phyloP scores from a whole-genome alignment of 1,284 basidiomycete species.

The Heterobasidion parviporum region DNA sequence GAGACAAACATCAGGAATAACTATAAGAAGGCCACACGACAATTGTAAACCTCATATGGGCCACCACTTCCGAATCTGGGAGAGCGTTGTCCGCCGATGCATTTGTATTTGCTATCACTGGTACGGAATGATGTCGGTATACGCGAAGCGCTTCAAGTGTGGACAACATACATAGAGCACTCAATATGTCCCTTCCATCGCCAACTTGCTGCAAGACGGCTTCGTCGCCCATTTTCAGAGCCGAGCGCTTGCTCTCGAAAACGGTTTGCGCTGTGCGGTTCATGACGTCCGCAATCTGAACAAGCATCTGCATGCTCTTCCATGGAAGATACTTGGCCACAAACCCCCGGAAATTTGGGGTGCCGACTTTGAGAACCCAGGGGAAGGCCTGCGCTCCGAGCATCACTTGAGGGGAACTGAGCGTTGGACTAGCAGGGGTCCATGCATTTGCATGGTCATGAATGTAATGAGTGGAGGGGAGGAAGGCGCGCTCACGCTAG shows the following conservation, averaged over 20 bases:
- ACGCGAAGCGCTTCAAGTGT: no score
- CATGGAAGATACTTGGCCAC: slow-evolving; percentile 26
- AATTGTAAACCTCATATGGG: slow-evolving; percentile 8
- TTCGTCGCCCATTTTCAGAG: slow-evolving; percentile 26
- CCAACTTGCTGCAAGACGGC: slow-evolving; percentile 23
- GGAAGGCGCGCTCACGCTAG: slow-evolving; percentile 11
- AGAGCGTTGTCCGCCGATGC: slow-evolving; percentile 8
- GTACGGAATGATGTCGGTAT: not conserved
- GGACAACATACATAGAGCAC: slow-evolving; percentile 28
- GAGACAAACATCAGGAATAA: not conserved
- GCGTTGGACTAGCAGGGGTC: slow-evolving; percentile 13
- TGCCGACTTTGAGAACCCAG: slow-evolving; percentile 23
- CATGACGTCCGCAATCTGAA: slow-evolving; percentile 30
- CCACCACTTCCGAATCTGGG: slow-evolving; percentile 4
- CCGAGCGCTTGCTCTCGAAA: slow-evolving; percentile 29
- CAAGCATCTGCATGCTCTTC: slow-evolving; percentile 23
- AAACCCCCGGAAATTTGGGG: slow-evolving; percentile 25
- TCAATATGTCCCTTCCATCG: slow-evolving; percentile 37
- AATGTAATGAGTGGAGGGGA: slow-evolving; percentile 10
- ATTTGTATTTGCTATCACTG: slow-evolving; percentile 9
- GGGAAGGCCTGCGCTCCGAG: slow-evolving; percentile 17
- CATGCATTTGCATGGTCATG: not conserved
- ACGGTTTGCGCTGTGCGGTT: slow-evolving; percentile 27
- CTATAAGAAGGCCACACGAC: not conserved
- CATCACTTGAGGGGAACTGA: slow-evolving; percentile 12